These are phyloP conservation scores for Thermochaetoides dissita DNA, from an alignment of 2,329 filamentous ascomycete species.

Conservation along the genomic window DNA sequence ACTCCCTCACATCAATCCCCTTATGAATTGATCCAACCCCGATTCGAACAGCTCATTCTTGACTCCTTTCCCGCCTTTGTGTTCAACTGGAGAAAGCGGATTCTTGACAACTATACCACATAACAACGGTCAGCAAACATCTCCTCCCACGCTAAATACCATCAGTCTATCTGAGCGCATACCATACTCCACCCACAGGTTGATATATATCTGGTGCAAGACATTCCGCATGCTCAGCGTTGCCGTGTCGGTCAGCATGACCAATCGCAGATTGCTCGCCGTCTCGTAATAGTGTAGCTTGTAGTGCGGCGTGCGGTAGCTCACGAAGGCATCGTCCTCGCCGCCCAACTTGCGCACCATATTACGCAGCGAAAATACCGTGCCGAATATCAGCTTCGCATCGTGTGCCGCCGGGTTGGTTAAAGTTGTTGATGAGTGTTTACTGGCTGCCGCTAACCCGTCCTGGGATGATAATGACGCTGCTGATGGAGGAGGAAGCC, in stretches of 20 bases:
- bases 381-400: conserved; percentile 93
- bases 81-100: conserved; percentile 53
- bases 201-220: conserved; percentile 95
- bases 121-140: not conserved
- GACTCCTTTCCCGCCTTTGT: conserved; percentile 54
- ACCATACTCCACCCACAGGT: conserved; percentile 94
- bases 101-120: conserved; percentile 50
- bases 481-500: conserved; percentile 39
- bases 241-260: conserved; percentile 86
- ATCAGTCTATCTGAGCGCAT: conserved; percentile 17
- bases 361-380: conserved; percentile 89
- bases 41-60: conserved; percentile 59
- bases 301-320: conserved; percentile 85
- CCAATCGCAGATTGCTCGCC: conserved; percentile 85
- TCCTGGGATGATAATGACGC: conserved; percentile 3
- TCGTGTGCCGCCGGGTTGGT: conserved; percentile 30
- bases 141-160: not conserved
- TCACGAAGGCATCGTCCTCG: conserved; percentile 87
- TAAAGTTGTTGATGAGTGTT: conserved; percentile 1
- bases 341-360: conserved; percentile 94
- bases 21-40: conserved; percentile 64
- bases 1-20: conserved; percentile 40
- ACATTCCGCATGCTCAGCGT: conserved; percentile 86
- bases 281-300: conserved; percentile 99
- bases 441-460: too few relatives aligned